phyloP scores from a whole-genome alignment of 2,329 filamentous ascomycete species.

The Meredithiella fracta region DNA sequence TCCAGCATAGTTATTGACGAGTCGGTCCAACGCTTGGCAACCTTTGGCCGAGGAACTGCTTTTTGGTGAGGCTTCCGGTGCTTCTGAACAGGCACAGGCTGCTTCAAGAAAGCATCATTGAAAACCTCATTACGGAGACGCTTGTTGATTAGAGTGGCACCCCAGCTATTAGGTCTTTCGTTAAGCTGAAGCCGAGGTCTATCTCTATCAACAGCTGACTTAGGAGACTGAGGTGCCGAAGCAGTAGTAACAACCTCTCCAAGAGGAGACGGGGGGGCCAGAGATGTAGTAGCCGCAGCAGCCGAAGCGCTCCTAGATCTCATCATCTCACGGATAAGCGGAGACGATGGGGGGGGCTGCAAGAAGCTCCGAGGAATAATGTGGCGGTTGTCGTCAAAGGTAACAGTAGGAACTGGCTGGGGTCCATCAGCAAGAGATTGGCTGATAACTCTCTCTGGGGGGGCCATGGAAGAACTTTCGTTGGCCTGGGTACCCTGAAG shows the following conservation, averaged over 20 bases:
- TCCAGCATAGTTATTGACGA: constrained; percentile 7
- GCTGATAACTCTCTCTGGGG: constrained; percentile 33
- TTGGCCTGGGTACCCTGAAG: neutral
- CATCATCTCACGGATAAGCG: constrained; percentile 12
- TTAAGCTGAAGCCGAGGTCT: constrained; percentile 30
- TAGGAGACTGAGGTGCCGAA: constrained; percentile 11
- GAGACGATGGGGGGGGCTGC: constrained; percentile 27
- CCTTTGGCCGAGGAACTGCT: constrained; percentile 37
- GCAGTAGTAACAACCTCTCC: constrained; percentile 5
- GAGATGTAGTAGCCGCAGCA: constrained; percentile 7
- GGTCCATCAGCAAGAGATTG: constrained; percentile 57
- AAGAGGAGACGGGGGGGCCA: neutral
- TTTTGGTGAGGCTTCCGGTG: constrained; percentile 56
- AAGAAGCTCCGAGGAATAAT: constrained; percentile 79
- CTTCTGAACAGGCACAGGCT: constrained; percentile 64
- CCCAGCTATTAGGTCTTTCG: constrained; percentile 58
- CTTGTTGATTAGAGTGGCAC: constrained; percentile 80
- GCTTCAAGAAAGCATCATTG: constrained; percentile 76
- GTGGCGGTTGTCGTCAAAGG: constrained; percentile 85
- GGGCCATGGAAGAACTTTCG: neutral
- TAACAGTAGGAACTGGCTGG: constrained; percentile 68
- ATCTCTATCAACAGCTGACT: constrained; percentile 22
- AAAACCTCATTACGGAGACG: constrained; percentile 79
- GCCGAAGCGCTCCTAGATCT: constrained; percentile 11
- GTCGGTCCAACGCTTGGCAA: constrained; percentile 15